Conservation (phyloP, 2,329 filamentous ascomycete genomes). For the Stagonosporopsis rhizophila region DNA sequence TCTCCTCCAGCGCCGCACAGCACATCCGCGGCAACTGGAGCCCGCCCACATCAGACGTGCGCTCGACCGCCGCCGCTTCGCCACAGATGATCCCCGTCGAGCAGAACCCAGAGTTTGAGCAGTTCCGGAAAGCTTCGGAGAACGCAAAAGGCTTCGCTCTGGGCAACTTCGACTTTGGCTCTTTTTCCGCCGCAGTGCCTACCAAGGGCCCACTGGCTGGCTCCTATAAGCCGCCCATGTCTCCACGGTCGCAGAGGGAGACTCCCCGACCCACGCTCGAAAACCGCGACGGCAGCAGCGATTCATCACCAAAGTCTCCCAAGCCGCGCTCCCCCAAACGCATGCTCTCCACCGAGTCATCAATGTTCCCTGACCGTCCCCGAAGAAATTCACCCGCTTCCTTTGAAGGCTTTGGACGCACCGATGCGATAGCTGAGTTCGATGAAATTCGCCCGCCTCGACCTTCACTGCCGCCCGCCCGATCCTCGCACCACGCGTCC, state of each 20-base stretch:
- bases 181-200: slow-evolving; percentile 37
- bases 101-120: slow-evolving; percentile 81
- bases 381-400: slow-evolving; percentile 57
- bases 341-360: slow-evolving; percentile 55
- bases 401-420: slow-evolving; percentile 48
- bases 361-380: slow-evolving; percentile 51
- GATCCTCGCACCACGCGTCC: slow-evolving; percentile 23
- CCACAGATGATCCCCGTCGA: slow-evolving; percentile 75
- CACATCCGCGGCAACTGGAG: slow-evolving; percentile 77
- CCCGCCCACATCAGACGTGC: slow-evolving; percentile 72
- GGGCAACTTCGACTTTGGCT: slow-evolving; percentile 53
- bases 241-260: slow-evolving; percentile 44
- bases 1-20: slow-evolving; percentile 65
- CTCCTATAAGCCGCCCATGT: slow-evolving; percentile 35
- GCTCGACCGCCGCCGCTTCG: slow-evolving; percentile 71
- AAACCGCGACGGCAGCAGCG: slow-evolving; percentile 25
- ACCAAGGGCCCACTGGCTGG: slow-evolving; percentile 25
- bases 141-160: slow-evolving; percentile 59
- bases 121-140: slow-evolving; percentile 74
- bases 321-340: slow-evolving; percentile 58
- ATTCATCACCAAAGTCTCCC: slow-evolving; percentile 13
- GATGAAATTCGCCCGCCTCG: slow-evolving; percentile 40
- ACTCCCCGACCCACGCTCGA: slow-evolving; percentile 29
- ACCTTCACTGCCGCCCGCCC: slow-evolving; percentile 42
- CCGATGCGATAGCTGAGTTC: slow-evolving; percentile 46